Base-by-base conservation (phyloP, 179 eudicot species). In the Patellifolia procumbens region DNA sequence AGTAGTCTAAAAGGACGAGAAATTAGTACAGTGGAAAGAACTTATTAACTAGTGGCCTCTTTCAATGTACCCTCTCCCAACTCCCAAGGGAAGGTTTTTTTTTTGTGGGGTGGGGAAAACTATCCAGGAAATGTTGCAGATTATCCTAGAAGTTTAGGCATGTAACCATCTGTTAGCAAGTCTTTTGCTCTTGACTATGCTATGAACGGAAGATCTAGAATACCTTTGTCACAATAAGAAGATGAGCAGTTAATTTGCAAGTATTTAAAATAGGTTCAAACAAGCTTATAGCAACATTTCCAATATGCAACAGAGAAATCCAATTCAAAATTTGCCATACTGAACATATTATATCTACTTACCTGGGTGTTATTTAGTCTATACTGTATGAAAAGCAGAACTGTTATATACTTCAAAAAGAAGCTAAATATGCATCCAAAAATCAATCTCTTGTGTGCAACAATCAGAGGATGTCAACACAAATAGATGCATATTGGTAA, bases 1-100 rank as follows among this genome's bases (percentile, higher is more conserved):
- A 46, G 43, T 72, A 64, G 68, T 26, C 55, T 46, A 61, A 79
- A 51, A 51, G 16, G 49, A 12, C 7, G 63, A 43, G 49, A 24
- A 55, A 2, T 19, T 45, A 28, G 39, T 28, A 43, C 71, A 59
- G 26, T 17, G 49, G 11, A 42, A 67, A 17, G 12, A 39, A 6
- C 45, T 11, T 1, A 22, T 28, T 1, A 29, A 28, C 35, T n/a
- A 0, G 31, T 19, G 51, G 48, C 70, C 20, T 42, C 6, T 22
- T 10, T 66, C 29, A 51, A 32, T 2, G 8, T 9, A 1, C n/a
- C n/a, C n/a, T n/a, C n/a, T n/a, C n/a, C n/a, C n/a, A n/a, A n/a
- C n/a, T n/a, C n/a, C n/a, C n/a, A n/a, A n/a, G n/a, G n/a, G n/a
- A n/a, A n/a, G n/a, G n/a, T n/a, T n/a, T n/a, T n/a, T n/a, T n/a